Percentiles rank a stretch among this genome's conserved stretches.
These are phyloP conservation scores for Vigna reflexopilosa DNA, from an alignment of 306 rosid genomes.

Conservation along the genomic window DNA sequence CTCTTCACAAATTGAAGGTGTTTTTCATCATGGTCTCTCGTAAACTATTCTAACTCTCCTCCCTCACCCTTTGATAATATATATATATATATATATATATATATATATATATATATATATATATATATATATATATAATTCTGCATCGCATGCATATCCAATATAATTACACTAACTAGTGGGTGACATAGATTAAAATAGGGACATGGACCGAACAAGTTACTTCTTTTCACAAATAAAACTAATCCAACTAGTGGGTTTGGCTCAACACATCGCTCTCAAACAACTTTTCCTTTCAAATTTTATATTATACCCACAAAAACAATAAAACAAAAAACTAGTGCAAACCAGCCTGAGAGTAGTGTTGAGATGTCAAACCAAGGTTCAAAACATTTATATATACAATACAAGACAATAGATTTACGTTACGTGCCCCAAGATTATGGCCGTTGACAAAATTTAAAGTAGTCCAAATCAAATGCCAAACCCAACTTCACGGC, in stretches of 20 bases:
- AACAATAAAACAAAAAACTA: slow-evolving; percentile 3
- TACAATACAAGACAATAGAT: neutral
- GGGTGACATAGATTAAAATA: neutral
- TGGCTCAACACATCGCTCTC: neutral
- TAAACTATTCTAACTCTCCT: neutral
- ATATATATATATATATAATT: neutral
- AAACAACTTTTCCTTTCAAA: neutral
- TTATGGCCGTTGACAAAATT: neutral
- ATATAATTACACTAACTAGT: neutral
- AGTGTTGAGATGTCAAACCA: slow-evolving; percentile 5
- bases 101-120: no score
- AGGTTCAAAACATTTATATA: neutral
- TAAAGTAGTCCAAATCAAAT: slow-evolving; percentile 13
- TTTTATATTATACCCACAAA: neutral
- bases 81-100: no score
- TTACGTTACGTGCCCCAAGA: slow-evolving; percentile 5
- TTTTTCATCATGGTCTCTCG: no score
- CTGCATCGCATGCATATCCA: neutral
- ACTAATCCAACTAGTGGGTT: neutral
- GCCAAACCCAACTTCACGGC: slow-evolving; percentile 17
- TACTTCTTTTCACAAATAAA: neutral
- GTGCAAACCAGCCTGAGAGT: neutral
- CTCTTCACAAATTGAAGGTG: no score
- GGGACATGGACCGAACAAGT: slow-evolving; percentile 2
- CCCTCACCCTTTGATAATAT: neutral